Evolutionary conservation across 2,329 filamentous ascomycete genomes (phyloP).

Genomic region (Aspergillus ruber): DNA sequence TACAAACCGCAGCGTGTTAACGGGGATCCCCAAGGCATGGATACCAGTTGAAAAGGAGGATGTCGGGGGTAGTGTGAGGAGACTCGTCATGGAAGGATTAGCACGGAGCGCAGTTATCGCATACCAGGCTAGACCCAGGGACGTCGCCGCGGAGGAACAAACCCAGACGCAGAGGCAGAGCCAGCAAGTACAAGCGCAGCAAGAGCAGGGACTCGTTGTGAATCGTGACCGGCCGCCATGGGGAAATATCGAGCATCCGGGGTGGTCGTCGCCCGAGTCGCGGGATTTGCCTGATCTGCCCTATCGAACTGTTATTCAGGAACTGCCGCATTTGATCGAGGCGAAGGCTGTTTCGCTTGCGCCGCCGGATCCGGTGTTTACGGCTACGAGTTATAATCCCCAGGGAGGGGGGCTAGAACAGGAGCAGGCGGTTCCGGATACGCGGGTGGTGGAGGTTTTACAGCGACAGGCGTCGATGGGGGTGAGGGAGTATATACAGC

Average conservation of each 20-base stretch:
- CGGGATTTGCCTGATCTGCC: constrained; percentile 72
- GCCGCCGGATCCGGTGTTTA: constrained; percentile 47
- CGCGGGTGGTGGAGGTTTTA: constrained; percentile 63
- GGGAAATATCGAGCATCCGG: constrained; percentile 78
- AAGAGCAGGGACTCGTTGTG: constrained; percentile 17
- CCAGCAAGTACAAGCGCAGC: not conserved
- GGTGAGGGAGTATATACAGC: constrained; percentile 69
- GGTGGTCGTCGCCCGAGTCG: constrained; percentile 78
- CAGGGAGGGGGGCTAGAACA: constrained; percentile 17
- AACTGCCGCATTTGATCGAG: constrained; percentile 85
- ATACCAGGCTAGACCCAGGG: constrained; percentile 66
- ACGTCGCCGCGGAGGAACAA: constrained; percentile 41
- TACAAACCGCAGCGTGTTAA: constrained; percentile 71
- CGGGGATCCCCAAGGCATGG: constrained; percentile 78
- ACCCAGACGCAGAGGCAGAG: constrained; percentile 22
- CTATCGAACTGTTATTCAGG: constrained; percentile 71
- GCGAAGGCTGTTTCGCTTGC: constrained; percentile 86
- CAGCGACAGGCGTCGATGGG: constrained; percentile 65
- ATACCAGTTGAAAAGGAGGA: constrained; percentile 82
- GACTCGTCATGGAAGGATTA: constrained; percentile 67
- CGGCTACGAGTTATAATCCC: constrained; percentile 31
- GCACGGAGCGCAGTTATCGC: constrained; percentile 73
- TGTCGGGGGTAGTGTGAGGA: constrained; percentile 65
- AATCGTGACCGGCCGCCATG: constrained; percentile 54
- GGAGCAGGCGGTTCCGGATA: constrained; percentile 49